A percentile compares a stretch with the other conserved stretches of the same genome.
Evolutionary conservation across 768 basidiomycete species (phyloP).

Genomic region (Termitomyces sp.): DNA sequence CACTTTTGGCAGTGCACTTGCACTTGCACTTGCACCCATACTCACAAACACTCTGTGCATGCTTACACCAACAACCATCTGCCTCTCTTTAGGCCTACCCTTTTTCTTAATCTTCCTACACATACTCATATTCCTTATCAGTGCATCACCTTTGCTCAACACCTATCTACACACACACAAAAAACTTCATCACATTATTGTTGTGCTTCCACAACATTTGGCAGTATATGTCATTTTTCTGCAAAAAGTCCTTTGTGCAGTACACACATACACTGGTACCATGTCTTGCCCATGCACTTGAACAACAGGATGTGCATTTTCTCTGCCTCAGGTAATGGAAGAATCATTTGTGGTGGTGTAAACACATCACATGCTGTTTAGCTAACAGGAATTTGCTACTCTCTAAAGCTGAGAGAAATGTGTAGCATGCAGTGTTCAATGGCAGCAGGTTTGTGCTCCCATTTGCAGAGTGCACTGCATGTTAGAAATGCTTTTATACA

Average conservation of each 20-base stretch:
- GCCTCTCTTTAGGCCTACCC: not conserved
- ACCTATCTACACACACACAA: conserved; percentile 9
- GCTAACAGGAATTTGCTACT: not conserved
- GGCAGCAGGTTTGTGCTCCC: not conserved
- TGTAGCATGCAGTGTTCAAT: not conserved
- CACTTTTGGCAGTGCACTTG: not conserved
- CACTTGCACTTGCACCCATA: not conserved
- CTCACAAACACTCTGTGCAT: not conserved
- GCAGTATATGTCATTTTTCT: conserved; percentile 14
- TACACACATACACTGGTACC: conserved; percentile 11
- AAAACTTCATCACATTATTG: conserved; percentile 13
- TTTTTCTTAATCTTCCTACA: conserved; percentile 8
- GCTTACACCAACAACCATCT: not conserved
- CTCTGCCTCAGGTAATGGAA: not conserved
- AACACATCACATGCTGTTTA: not conserved
- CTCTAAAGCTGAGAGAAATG: not conserved
- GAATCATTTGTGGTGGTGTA: not conserved
- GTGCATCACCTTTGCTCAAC: conserved; percentile 6
- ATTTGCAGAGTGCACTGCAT: not conserved
- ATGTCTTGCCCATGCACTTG: conserved; percentile 12
- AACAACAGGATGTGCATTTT: conserved; percentile 13
- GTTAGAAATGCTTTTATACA: no score
- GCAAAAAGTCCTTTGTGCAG: conserved; percentile 9
- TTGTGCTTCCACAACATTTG: conserved; percentile 15
- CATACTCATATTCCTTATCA: conserved; percentile 8